These are phyloP conservation scores for Candida takata DNA, from an alignment of 805 yeast genomes.

Conservation along the genomic window DNA sequence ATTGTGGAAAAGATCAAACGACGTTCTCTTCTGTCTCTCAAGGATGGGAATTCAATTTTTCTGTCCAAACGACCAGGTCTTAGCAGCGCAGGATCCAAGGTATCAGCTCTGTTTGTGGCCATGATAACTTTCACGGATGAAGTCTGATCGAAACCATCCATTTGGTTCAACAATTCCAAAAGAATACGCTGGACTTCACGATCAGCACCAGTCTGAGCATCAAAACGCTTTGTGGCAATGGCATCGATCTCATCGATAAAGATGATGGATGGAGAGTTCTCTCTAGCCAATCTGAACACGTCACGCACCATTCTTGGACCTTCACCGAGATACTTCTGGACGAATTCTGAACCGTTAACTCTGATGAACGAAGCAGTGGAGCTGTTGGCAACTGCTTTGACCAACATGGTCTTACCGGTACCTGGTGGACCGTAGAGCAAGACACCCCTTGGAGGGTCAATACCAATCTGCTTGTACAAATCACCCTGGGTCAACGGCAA, in stretches of 20 bases:
- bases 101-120: conserved; percentile 99
- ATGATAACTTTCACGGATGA: conserved; percentile 95
- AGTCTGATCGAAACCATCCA: conserved; percentile 98
- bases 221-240: conserved; percentile 97
- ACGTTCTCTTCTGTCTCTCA: conserved; percentile 96
- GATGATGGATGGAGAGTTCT: conserved; percentile 93
- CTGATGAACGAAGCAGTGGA: conserved; percentile 94
- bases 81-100: conserved; percentile 94
- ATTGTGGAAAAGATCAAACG: conserved; percentile 92
- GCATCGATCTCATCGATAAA: conserved; percentile 99
- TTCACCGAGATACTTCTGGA: conserved; percentile 96
- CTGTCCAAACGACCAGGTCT: conserved; percentile 99
- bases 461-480: conserved; percentile 93
- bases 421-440: conserved; percentile 99
- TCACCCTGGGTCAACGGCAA: conserved; percentile 94
- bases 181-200: conserved; percentile 98
- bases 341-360: conserved; percentile 97
- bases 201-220: conserved; percentile 99
- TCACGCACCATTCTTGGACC: conserved; percentile 99
- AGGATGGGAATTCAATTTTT: conserved; percentile 93
- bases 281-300: conserved; percentile 94
- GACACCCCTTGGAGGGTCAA: conserved; percentile 98
- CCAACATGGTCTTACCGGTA: conserved; percentile 98
- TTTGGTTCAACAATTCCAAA: conserved; percentile 91
- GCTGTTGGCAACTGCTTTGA: conserved; percentile 96